These are phyloP conservation scores for Neonectria faginata DNA, from an alignment of 2,329 filamentous ascomycete species.

Conservation along the genomic window DNA sequence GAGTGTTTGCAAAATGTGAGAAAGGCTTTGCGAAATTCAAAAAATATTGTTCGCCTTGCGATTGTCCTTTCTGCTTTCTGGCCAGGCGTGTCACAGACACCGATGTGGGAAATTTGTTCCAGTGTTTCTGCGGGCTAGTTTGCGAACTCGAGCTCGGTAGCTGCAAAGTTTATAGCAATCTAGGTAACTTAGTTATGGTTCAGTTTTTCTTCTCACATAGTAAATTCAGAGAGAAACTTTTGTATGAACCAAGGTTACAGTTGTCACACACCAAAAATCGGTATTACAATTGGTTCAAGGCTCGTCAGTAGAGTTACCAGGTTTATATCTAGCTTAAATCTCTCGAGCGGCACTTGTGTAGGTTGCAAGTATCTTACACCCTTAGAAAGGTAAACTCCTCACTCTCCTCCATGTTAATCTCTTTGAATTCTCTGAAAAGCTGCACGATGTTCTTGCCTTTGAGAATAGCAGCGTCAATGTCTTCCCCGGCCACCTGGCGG, in stretches of 20 bases:
- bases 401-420: conserved; percentile 37
- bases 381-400: conserved; percentile 38
- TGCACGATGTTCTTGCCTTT: conserved; percentile 41
- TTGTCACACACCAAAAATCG: conserved; percentile 44
- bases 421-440: conserved; percentile 44
- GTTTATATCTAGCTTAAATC: conserved; percentile 34
- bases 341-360: conserved; percentile 30
- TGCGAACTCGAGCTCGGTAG: conserved; percentile 34
- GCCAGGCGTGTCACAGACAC: conserved; percentile 47
- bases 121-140: conserved; percentile 46
- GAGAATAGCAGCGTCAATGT: conserved; percentile 42
- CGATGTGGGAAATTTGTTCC: conserved; percentile 47
- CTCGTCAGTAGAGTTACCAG: conserved; percentile 31
- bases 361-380: conserved; percentile 27
- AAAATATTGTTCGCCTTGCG: conserved; percentile 22
- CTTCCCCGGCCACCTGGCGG: conserved; percentile 44
- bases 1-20: conserved; percentile 36
- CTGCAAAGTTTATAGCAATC: conserved; percentile 45
- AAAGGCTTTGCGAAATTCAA: conserved; percentile 1
- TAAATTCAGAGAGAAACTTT: background rate
- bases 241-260: conserved; percentile 35
- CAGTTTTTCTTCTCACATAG: background rate
- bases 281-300: conserved; percentile 41
- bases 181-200: conserved; percentile 21
- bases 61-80: conserved; percentile 36